phyloP scores from a whole-genome alignment of 352 stramenopile species.

The Phytophthora rubi region DNA sequence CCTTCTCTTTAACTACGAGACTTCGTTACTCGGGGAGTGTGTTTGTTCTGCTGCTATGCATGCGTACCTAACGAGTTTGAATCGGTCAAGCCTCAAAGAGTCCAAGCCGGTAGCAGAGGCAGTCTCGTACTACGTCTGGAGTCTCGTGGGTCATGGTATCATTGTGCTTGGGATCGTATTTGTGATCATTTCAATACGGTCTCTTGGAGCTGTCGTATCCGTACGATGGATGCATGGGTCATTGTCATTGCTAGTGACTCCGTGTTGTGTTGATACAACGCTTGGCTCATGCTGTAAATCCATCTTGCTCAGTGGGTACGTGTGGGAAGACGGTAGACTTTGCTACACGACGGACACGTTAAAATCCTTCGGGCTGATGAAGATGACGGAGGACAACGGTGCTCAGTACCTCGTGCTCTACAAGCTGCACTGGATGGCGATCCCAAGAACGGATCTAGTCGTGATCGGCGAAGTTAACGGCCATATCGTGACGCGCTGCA shows the following conservation, averaged over 20 bases:
- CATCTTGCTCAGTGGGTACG: slow-evolving; percentile 15
- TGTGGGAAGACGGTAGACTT: slow-evolving; percentile 13
- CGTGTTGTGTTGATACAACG: slow-evolving; percentile 1
- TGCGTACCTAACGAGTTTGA: slow-evolving; percentile 17
- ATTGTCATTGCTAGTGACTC: slow-evolving; percentile 2
- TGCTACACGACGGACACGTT: slow-evolving; percentile 17
- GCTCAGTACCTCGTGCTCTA: neutral
- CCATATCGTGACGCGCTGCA: neutral
- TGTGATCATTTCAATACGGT: slow-evolving; percentile 7
- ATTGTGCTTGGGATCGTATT: slow-evolving; percentile 12
- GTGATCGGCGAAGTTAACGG: slow-evolving; percentile 11
- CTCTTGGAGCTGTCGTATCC: slow-evolving; percentile 1
- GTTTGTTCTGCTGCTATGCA: slow-evolving; percentile 12
- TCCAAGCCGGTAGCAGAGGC: neutral
- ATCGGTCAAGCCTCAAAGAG: slow-evolving; percentile 16
- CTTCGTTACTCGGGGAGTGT: slow-evolving; percentile 14
- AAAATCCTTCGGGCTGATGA: slow-evolving; percentile 15
- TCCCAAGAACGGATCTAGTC: slow-evolving; percentile 8
- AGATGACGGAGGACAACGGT: slow-evolving; percentile 13
- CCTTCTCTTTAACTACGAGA: slow-evolving; percentile 26
- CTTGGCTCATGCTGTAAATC: slow-evolving; percentile 9
- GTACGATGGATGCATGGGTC: neutral
- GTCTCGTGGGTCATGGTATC: slow-evolving; percentile 12
- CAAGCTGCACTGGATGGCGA: slow-evolving; percentile 14
- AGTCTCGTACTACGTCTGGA: slow-evolving; percentile 21